Evolutionary conservation across 805 yeast genomes (phyloP), one percentile per base, ranked within the genome.

Genomic region (Cyberlindnera suaveolens): DNA sequence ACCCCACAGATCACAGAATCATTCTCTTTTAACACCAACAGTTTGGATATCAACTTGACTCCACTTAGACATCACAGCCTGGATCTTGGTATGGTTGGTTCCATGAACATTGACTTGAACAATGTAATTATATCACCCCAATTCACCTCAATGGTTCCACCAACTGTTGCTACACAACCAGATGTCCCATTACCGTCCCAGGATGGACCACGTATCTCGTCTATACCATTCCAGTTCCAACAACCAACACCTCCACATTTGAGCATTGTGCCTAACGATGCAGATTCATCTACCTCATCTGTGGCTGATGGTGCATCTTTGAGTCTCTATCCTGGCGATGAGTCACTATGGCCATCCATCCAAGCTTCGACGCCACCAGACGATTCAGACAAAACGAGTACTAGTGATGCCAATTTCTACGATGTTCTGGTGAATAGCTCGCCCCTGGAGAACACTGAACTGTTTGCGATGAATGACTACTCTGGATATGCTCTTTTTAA

Each of bases 11-110:
- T 17, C 13, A 15, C 27, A 9, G 46, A 45, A 8, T 15, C 38
- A 10, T 23, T 48, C 19, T 43, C 49, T 5, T 36, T 50, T 32
- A 47, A 51, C 38, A 41, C 47, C 16, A 49, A 52, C 43, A 50
- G 51, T 32, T 34, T 56, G 26, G 59, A 56, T 31, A 54, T 56
- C 36, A 54, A 54, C 17, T 32, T 45, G 23, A 44, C 51, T 0
- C 52, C 57, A 27, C 32, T 50, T 42, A 56, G 61, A 50, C 60
- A 53, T 23, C 60, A 56, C 35, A 53, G 57, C 23, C 29, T 56
- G 10, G 61, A 56, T 19, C 34, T 56, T 20, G 49, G 55, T 6
- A 17, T 44, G 14, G 36, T 44, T n/a, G 54, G 50, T 15, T 38
- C 29, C 30, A 37, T 37, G 39, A n/a, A 27, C 23, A n/a, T 11